Percentiles rank a stretch among this genome's conserved stretches.
Evolutionary conservation across 2,329 filamentous ascomycete species (phyloP).

Genomic region (Gnomoniopsis sp.): DNA sequence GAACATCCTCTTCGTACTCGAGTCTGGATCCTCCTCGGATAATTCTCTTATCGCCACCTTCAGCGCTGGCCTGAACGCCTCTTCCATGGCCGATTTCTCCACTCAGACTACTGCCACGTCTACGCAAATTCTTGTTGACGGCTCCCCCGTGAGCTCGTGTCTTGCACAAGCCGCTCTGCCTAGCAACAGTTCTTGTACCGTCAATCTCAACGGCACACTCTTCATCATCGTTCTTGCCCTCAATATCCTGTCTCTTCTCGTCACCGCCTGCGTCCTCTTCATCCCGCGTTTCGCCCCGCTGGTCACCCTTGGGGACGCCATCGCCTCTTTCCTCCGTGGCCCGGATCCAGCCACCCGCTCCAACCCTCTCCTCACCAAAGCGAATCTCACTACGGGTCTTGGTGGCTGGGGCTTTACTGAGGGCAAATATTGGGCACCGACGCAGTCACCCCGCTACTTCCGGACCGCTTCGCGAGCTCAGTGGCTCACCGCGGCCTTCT

Average conservation of each 20-base stretch:
- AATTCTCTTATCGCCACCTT: slow-evolving; percentile 32
- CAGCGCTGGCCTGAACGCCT: slow-evolving; percentile 4
- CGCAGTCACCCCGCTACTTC: slow-evolving; percentile 40
- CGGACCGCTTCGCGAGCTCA: slow-evolving; percentile 37
- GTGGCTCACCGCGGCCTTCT: slow-evolving; percentile 38
- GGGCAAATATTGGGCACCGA: slow-evolving; percentile 39
- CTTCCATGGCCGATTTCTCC: not conserved
- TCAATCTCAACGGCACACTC: slow-evolving; percentile 41
- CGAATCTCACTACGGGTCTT: slow-evolving; percentile 38
- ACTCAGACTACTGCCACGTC: slow-evolving; percentile 3
- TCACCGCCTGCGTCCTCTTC: slow-evolving; percentile 28
- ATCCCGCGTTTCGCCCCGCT: slow-evolving; percentile 38
- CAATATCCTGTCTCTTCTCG: slow-evolving; percentile 38
- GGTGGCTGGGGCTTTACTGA: slow-evolving; percentile 41
- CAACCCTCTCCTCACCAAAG: slow-evolving; percentile 44
- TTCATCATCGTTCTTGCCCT: slow-evolving; percentile 40
- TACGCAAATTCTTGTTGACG: slow-evolving; percentile 21
- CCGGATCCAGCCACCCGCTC: slow-evolving; percentile 42
- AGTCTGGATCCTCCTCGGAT: slow-evolving; percentile 25
- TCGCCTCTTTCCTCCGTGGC: slow-evolving; percentile 46
- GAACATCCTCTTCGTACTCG: slow-evolving; percentile 32
- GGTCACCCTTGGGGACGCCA: slow-evolving; percentile 47
- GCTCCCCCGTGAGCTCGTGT: slow-evolving; percentile 29
- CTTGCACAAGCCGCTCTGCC: slow-evolving; percentile 25
- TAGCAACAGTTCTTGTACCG: slow-evolving; percentile 30